These are phyloP conservation scores for Globisporangium cederbergense DNA, from an alignment of 352 stramenopile species.

Conservation along the genomic window DNA sequence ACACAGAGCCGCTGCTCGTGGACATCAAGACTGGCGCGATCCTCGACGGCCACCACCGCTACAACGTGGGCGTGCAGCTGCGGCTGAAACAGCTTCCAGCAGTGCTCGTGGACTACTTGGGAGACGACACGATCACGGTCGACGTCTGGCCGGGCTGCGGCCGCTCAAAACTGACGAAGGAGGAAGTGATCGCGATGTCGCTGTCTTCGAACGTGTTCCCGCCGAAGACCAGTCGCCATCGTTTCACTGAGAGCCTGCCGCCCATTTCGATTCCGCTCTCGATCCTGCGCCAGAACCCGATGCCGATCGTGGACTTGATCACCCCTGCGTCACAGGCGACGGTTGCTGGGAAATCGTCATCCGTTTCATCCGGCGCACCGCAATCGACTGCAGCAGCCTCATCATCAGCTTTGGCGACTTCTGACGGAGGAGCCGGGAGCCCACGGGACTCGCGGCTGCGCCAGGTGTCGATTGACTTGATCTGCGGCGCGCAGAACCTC, in stretches of 20 bases:
- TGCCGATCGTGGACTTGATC: slow-evolving; percentile 42
- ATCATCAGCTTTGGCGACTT: slow-evolving; percentile 6
- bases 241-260: slow-evolving; percentile 75
- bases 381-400: background rate
- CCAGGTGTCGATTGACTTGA: slow-evolving; percentile 72
- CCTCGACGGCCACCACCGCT: slow-evolving; percentile 81
- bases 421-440: slow-evolving; percentile 5
- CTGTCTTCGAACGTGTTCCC: slow-evolving; percentile 80
- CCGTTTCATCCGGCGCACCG: background rate
- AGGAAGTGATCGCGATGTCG: slow-evolving; percentile 82
- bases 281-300: slow-evolving; percentile 58
- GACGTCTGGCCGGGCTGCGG: slow-evolving; percentile 79
- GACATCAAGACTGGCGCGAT: slow-evolving; percentile 78
- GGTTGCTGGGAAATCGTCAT: slow-evolving; percentile 7
- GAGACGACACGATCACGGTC: slow-evolving; percentile 67
- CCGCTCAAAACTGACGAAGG: slow-evolving; percentile 59
- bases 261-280: slow-evolving; percentile 81
- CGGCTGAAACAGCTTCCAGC: slow-evolving; percentile 67
- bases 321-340: slow-evolving; percentile 7
- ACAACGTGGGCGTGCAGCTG: slow-evolving; percentile 73
- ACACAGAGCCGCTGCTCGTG: slow-evolving; percentile 76
- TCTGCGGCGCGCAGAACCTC: slow-evolving; percentile 72
- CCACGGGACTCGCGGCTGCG: slow-evolving; percentile 37
- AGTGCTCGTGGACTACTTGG: slow-evolving; percentile 80
- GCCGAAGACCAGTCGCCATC: slow-evolving; percentile 81